Percentiles rank a stretch among this genome's conserved stretches.
Evolutionary conservation across 2,329 filamentous ascomycete species (phyloP).

Genomic region (Clonostachys rosea): DNA sequence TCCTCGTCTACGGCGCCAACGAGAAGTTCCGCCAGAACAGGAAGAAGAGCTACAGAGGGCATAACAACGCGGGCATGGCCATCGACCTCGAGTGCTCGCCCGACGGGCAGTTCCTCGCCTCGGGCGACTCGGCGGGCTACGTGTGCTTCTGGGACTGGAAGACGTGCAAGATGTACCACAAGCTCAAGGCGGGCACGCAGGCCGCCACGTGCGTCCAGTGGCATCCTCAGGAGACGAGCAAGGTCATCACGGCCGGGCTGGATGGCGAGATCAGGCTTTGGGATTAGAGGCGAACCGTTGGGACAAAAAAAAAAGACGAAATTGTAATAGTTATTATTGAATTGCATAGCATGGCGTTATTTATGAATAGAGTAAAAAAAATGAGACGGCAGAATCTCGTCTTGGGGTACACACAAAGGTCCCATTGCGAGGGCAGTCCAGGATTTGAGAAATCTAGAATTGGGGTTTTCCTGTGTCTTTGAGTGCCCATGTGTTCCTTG

Average conservation of each 20-base stretch:
- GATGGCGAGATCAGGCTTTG: conserved; percentile 89
- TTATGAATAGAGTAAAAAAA: neutral
- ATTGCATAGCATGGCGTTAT: conserved; percentile 2
- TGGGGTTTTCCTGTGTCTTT: too few species aligned
- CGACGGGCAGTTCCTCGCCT: conserved; percentile 86
- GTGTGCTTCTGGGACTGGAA: conserved; percentile 99
- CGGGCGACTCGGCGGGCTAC: conserved; percentile 82
- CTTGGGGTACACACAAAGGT: too few species aligned
- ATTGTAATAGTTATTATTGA: neutral
- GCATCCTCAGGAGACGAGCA: conserved; percentile 97
- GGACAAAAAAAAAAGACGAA: too few species aligned
- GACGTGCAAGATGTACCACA: conserved; percentile 98
- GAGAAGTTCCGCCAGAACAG: conserved; percentile 97
- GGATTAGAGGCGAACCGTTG: conserved; percentile 56
- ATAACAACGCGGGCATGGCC: conserved; percentile 92
- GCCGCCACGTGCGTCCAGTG: conserved; percentile 85
- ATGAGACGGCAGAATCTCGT: too few species aligned
- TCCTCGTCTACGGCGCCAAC: conserved; percentile 88
- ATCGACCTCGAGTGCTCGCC: conserved; percentile 86
- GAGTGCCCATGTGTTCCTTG: too few species aligned
- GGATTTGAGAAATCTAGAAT: too few species aligned
- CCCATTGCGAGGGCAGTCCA: too few species aligned
- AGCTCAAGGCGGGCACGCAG: conserved; percentile 79
- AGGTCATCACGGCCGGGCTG: conserved; percentile 85
- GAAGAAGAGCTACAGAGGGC: conserved; percentile 93